Evolutionary conservation across 2,329 filamentous ascomycete genomes (phyloP), one percentile per base, ranked within the genome.

Genomic region (Nakataea oryzae): DNA sequence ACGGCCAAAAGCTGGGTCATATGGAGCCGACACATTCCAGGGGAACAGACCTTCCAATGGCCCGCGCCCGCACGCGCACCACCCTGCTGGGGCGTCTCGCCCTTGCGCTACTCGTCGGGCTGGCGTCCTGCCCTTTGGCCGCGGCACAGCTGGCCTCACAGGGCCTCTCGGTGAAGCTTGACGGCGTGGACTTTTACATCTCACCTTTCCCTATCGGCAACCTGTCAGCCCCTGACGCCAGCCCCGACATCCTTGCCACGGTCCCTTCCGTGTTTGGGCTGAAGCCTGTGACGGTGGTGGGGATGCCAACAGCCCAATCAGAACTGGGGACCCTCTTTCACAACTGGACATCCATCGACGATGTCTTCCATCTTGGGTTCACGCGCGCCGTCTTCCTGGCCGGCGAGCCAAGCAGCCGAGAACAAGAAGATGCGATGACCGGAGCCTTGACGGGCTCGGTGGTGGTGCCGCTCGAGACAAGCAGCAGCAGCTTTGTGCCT

Each of bases 221-320:
- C 21, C 62, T 71, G 54, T 55, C 63, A 17, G 2, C 3, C 32
- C 32, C 2, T 13, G 32, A 13, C 30, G 63, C 67, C 32, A 61
- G 62, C 11, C 30, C 63, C 2, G 57, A 59, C 17, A 61, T 62
- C 2, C 64, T 73, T 2, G 41, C 58, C 2, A 60, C 61, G 3
- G 63, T 68, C 0, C 67, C 69, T 7, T 63, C 62, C 11, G 66
- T 71, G 50, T 67, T 69, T 24, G 72, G 73, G 61, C 73, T 75
- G 66, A 67, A 67, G 13, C 72, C 73, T 4, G 68, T 75, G 57
- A 72, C 73, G 1, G 69, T 76, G 9, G 69, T 75, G 11, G 64
- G 69, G 24, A 70, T 68, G 13, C 34, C 62, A 0, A 63, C 70
- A 8, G 58, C 66, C 12, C 57, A 63, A 14, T 59, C 65, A 5